Percentiles rank a stretch among this genome's conserved stretches.
Conservation (phyloP, 768 basidiomycete species). For the Mycena leptocephala region DNA sequence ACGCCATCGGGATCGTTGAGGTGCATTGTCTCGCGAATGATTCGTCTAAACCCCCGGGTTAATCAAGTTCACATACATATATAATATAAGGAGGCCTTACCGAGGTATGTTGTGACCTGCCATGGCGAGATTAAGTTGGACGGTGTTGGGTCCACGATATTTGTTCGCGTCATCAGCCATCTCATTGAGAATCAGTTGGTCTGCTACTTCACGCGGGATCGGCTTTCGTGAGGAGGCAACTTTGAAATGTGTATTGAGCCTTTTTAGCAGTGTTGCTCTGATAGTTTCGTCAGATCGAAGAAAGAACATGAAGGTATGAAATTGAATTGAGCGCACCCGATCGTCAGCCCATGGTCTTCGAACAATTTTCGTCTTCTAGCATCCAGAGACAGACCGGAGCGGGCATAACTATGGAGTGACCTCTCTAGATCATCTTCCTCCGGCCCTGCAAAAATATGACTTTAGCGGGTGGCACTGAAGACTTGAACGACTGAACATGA, state of each 20-base stretch:
- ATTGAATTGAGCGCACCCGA: not conserved
- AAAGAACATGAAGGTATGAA: not conserved
- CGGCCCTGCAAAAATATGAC: not conserved
- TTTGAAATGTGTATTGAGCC: slow-evolving; percentile 33
- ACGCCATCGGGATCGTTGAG: slow-evolving; percentile 42
- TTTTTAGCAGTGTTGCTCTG: slow-evolving; percentile 25
- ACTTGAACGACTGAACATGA: no score
- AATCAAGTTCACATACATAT: not conserved
- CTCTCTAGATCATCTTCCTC: not conserved
- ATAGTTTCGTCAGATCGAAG: not conserved
- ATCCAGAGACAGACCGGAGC: not conserved
- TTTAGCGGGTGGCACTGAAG: no score
- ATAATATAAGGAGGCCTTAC: slow-evolving; percentile 17
- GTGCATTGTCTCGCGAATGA: slow-evolving; percentile 32
- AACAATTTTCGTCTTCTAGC: not conserved
- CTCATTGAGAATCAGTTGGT: slow-evolving; percentile 35
- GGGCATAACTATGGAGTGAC: not conserved
- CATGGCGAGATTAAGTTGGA: slow-evolving; percentile 36
- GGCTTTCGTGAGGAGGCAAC: slow-evolving; percentile 36
- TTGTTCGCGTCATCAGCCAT: slow-evolving; percentile 37
- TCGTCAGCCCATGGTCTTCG: not conserved
- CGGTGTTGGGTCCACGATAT: slow-evolving; percentile 34
- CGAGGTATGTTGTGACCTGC: slow-evolving; percentile 29
- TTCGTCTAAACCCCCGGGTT: slow-evolving; percentile 22
- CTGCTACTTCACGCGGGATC: slow-evolving; percentile 32